These are phyloP conservation scores for Mycena amicta DNA, from an alignment of 768 basidiomycete species.

Conservation along the genomic window DNA sequence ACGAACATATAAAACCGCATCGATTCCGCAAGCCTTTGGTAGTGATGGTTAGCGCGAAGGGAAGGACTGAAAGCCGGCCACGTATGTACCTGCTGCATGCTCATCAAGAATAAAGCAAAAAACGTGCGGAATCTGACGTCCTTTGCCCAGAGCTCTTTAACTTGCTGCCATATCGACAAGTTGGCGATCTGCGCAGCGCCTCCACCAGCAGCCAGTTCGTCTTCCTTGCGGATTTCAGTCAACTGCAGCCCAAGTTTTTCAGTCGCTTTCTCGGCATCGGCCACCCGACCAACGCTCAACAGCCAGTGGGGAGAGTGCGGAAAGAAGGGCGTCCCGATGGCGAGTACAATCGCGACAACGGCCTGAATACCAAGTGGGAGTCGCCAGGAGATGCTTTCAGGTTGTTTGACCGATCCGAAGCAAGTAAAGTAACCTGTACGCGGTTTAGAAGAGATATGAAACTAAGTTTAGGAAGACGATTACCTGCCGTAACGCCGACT, in stretches of 20 bases:
- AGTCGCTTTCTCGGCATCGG: slow-evolving; percentile 35
- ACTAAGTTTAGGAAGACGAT: not conserved
- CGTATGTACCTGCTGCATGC: slow-evolving; percentile 41
- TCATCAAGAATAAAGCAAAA: slow-evolving; percentile 46
- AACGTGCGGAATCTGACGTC: slow-evolving; percentile 36
- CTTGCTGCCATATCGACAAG: slow-evolving; percentile 18
- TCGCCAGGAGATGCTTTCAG: slow-evolving; percentile 38
- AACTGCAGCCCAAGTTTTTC: slow-evolving; percentile 30
- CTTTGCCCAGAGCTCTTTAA: slow-evolving; percentile 28
- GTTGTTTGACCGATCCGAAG: slow-evolving; percentile 37
- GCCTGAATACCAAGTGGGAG: slow-evolving; percentile 40
- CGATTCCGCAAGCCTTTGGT: slow-evolving; percentile 36
- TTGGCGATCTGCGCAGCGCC: slow-evolving; percentile 4
- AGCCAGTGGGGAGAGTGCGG: slow-evolving; percentile 48
- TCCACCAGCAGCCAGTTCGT: slow-evolving; percentile 1
- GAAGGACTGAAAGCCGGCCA: not conserved
- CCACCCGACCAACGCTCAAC: slow-evolving; percentile 33
- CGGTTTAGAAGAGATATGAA: not conserved
- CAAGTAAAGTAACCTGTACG: slow-evolving; percentile 40
- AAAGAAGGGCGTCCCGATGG: slow-evolving; percentile 32
- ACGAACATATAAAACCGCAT: slow-evolving; percentile 36
- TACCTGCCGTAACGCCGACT: slow-evolving; percentile 42
- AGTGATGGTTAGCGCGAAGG: not conserved
- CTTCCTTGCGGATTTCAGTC: slow-evolving; percentile 27
- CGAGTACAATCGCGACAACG: slow-evolving; percentile 30